Evolutionary conservation across 2,329 filamentous ascomycete genomes (phyloP), one percentile per base, ranked within the genome.

Genomic region (Diaporthe eres): DNA sequence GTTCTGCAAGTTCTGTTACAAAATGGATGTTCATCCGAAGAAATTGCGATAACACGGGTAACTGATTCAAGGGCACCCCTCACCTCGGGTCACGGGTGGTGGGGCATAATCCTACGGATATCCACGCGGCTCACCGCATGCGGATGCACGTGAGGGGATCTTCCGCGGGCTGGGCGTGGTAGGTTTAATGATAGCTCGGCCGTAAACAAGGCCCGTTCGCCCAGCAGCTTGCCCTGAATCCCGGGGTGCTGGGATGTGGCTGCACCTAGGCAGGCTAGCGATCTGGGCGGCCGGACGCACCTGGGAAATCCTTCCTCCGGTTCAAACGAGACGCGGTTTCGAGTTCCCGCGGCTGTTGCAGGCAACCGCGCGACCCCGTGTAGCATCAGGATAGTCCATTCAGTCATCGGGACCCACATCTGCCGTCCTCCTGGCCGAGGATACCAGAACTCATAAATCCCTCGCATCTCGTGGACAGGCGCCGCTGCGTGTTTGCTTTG

Each of bases 281-380:
- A 47, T 25, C 65, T 53, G 65, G 47, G 63, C 63, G 31, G 31
- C 47, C 63, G 22, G 63, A 68, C 47, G 31, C 34, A 55, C 65
- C 47, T 70, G 65, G 65, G 65, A 70, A 70, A 70, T 70, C 47
- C 49, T 70, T 55, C 65, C 65, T 53, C 65, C 65, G 65, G 34
- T 55, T 42, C 42, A 55, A 70, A 70, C 65, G 47, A 70, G 47
- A 70, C 34, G 49, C 65, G n/a, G 65, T 70, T 70, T 70, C 65
- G 65, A 70, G 65, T 55, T 34, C 31, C 65, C 49, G 65, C 65
- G 47, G 65, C 65, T 70, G 65, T 55, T 70, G 49, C 65, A 70
- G 34, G 49, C 47, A 68, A 37, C 44, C 47, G 47, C 65, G 47
- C 22, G 65, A 53, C 63, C 63, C 49, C 49, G 49, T 55, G 49